These are phyloP conservation scores for Seiridium cupressi DNA, from an alignment of 2,329 filamentous ascomycete genomes.

Conservation along the genomic window DNA sequence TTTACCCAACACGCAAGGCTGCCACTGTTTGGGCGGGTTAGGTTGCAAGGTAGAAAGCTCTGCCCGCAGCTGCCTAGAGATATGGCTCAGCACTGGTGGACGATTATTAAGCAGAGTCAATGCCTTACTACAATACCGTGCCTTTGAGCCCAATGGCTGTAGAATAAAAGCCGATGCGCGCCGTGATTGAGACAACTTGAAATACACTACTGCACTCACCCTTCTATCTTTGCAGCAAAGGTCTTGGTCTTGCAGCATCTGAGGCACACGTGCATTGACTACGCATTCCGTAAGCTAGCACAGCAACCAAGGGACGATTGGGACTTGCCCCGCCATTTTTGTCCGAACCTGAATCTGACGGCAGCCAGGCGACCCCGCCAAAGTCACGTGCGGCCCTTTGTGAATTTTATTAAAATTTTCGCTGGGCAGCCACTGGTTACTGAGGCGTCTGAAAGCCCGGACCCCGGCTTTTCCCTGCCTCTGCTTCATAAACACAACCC, in stretches of 20 bases:
- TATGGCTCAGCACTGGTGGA: neutral
- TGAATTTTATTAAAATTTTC: constrained; percentile 4
- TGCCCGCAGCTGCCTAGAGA: neutral
- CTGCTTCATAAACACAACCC: constrained; percentile 2
- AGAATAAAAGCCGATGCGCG: neutral
- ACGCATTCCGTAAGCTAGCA: too few species aligned
- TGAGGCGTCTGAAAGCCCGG: constrained; percentile 1
- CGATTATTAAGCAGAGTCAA: neutral
- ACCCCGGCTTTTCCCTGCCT: neutral
- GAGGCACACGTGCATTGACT: too few species aligned
- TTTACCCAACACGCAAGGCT: too few species aligned
- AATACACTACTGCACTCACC: too few species aligned
- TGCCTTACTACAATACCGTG: neutral
- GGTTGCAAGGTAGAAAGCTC: neutral
- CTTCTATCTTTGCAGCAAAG: neutral
- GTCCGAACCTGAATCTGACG: too few species aligned
- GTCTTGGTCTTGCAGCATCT: neutral
- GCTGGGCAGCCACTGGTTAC: constrained; percentile 2
- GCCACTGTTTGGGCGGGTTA: too few species aligned
- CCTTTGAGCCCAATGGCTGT: neutral
- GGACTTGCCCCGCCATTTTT: neutral
- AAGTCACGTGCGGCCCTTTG: neutral
- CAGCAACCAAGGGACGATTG: too few species aligned
- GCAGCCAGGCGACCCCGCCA: neutral
- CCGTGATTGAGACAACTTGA: neutral